A percentile compares a stretch with the other conserved stretches of the same genome.
Conservation (phyloP, 176 grass and related monocot species). For the Triticum urartu region DNA sequence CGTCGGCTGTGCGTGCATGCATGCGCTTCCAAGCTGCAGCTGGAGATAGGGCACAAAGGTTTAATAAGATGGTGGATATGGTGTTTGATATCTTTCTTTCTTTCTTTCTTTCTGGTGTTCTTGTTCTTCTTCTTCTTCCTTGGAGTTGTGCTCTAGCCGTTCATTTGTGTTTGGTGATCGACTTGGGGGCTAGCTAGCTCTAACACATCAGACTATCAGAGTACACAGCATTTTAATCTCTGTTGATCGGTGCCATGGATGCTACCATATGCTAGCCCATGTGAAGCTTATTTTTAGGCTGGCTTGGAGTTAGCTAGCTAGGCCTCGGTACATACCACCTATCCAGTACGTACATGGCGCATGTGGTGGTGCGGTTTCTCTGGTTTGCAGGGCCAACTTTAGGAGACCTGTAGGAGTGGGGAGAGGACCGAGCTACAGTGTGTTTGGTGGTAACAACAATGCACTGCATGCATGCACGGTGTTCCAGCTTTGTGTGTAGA, state of each 20-base stretch:
- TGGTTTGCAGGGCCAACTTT: conserved; percentile 31
- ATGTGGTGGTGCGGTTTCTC: conserved; percentile 24
- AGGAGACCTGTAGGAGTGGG: conserved; percentile 1
- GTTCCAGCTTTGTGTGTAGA: conserved; percentile 20
- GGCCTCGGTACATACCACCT: conserved; percentile 12
- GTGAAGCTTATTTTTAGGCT: conserved; percentile 47
- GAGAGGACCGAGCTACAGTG: conserved; percentile 11
- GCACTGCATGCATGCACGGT: conserved; percentile 13
- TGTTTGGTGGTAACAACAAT: conserved; percentile 21
- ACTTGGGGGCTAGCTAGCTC: conserved; percentile 34
- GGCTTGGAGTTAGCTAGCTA: conserved; percentile 41
- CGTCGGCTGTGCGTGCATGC: background rate
- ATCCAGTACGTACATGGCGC: conserved; percentile 10
- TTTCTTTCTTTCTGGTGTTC: conserved; percentile 16
- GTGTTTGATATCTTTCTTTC: conserved; percentile 45
- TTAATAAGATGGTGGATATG: conserved; percentile 49
- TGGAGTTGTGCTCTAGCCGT: background rate
- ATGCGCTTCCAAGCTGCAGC: background rate
- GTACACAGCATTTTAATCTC: conserved; percentile 7
- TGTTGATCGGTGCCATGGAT: background rate
- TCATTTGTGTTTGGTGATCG: conserved; percentile 34
- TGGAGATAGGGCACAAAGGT: conserved; percentile 29
- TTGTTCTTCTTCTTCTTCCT: conserved; percentile 1
- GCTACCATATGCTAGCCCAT: background rate
- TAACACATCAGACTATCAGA: conserved; percentile 39